phyloP scores from a whole-genome alignment of 2,329 filamentous ascomycete genomes.

The Trichoderma arundinaceum region DNA sequence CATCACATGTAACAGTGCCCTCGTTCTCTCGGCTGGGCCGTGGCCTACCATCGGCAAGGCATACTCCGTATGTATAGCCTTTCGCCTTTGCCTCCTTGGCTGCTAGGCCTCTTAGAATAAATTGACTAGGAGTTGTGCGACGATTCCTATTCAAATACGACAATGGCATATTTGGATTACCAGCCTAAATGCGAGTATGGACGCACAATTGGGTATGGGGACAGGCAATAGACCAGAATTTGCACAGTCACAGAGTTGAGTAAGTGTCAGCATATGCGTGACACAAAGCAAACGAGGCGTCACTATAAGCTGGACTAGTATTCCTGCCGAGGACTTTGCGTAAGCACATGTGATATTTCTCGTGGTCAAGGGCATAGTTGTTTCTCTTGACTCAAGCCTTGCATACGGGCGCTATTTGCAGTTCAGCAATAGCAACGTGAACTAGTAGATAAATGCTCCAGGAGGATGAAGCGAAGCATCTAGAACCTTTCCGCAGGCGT shows the following conservation, averaged over 20 bases:
- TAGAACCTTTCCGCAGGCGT: not conserved
- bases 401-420: not conserved
- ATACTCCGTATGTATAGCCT: conserved; percentile 1
- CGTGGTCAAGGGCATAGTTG: not conserved
- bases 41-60: not conserved
- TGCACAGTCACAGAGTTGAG: conserved; percentile 21
- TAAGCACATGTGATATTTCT: not conserved
- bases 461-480: not conserved
- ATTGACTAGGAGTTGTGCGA: not conserved
- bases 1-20: conserved; percentile 14
- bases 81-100: not conserved
- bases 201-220: not conserved
- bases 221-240: not conserved
- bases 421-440: not conserved
- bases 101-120: conserved; percentile 1
- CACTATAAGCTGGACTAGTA: not conserved
- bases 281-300: conserved; percentile 2
- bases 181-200: not conserved
- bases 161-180: not conserved
- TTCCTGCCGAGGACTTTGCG: not conserved
- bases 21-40: not conserved
- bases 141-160: not conserved
- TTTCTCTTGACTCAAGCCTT: conserved; percentile 7
- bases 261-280: not conserved
- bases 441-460: not conserved